These are phyloP conservation scores for Jacaranda copaia DNA, from an alignment of 257 asterid species.

Conservation along the genomic window DNA sequence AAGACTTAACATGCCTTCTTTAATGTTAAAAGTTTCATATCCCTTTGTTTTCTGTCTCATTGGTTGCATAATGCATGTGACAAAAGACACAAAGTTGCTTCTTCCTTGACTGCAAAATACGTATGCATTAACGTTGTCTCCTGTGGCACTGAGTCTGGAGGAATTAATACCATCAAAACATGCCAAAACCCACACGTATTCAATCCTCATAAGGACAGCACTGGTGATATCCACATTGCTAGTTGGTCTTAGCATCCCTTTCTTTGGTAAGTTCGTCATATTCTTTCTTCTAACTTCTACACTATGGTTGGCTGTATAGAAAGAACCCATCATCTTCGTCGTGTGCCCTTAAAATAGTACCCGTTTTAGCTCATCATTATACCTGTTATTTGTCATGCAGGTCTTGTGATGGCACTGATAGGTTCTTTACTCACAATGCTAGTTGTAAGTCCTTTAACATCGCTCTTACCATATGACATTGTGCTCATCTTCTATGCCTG, in stretches of 20 bases:
- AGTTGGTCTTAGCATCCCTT: constrained; percentile 80
- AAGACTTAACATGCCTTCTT: neutral
- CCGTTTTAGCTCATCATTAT: neutral
- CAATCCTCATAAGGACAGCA: constrained; percentile 74
- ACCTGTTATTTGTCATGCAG: constrained; percentile 41
- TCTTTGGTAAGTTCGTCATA: constrained; percentile 66
- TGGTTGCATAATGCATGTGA: neutral
- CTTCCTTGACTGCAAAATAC: constrained; percentile 60
- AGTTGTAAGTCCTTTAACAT: constrained; percentile 62
- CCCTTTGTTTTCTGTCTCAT: neutral
- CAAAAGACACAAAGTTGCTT: neutral
- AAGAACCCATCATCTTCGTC: neutral
- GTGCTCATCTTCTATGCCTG: neutral
- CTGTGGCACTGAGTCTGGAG: constrained; percentile 93
- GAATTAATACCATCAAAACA: constrained; percentile 74
- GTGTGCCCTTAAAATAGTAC: neutral
- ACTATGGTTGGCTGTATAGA: too few relatives aligned
- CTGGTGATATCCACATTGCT: constrained; percentile 82
- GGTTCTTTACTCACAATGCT: constrained; percentile 95
- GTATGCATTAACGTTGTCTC: constrained; percentile 89
- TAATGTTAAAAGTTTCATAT: neutral
- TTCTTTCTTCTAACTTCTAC: neutral
- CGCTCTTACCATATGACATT: neutral
- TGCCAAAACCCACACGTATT: constrained; percentile 54
- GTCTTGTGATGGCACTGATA: constrained; percentile 86